Evolutionary conservation across 768 basidiomycete species (phyloP).

Genomic region (Scleroderma bovista): DNA sequence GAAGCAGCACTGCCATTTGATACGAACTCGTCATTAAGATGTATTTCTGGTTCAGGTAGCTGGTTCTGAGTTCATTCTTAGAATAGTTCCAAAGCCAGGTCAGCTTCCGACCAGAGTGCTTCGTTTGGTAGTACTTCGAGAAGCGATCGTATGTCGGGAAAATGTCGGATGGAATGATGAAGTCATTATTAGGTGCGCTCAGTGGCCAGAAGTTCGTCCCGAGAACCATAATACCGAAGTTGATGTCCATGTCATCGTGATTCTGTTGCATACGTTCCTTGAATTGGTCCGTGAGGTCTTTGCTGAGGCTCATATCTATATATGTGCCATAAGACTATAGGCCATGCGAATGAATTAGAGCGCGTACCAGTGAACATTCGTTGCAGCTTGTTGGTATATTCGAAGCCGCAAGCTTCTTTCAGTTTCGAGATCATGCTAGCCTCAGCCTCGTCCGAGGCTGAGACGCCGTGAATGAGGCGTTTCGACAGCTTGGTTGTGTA

Average conservation of each 20-base stretch:
- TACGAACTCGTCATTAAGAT: constrained; percentile 93
- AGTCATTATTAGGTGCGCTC: constrained; percentile 75
- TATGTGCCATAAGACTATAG: constrained; percentile 3
- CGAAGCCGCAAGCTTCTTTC: constrained; percentile 94
- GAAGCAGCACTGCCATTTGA: constrained; percentile 91
- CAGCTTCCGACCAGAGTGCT: constrained; percentile 91
- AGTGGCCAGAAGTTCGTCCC: constrained; percentile 97
- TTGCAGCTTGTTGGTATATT: constrained; percentile 93
- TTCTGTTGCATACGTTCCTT: constrained; percentile 88
- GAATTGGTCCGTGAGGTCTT: constrained; percentile 93
- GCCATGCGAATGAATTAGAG: neutral
- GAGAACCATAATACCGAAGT: constrained; percentile 88
- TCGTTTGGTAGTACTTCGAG: constrained; percentile 87
- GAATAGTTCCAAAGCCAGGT: constrained; percentile 99
- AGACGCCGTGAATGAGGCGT: constrained; percentile 85
- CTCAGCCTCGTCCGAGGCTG: constrained; percentile 94
- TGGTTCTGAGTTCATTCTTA: constrained; percentile 93
- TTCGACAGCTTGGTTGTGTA: constrained; percentile 92
- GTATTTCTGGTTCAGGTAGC: constrained; percentile 91
- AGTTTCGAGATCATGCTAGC: constrained; percentile 97
- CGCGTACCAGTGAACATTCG: constrained; percentile 89
- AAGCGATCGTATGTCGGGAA: constrained; percentile 86
- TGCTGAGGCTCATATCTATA: constrained; percentile 89
- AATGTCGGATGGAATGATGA: constrained; percentile 85
- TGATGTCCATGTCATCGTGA: constrained; percentile 83